Evolutionary conservation across 2,329 filamentous ascomycete genomes (phyloP), one percentile per base, ranked within the genome.

Genomic region (Aspergillus texensis): DNA sequence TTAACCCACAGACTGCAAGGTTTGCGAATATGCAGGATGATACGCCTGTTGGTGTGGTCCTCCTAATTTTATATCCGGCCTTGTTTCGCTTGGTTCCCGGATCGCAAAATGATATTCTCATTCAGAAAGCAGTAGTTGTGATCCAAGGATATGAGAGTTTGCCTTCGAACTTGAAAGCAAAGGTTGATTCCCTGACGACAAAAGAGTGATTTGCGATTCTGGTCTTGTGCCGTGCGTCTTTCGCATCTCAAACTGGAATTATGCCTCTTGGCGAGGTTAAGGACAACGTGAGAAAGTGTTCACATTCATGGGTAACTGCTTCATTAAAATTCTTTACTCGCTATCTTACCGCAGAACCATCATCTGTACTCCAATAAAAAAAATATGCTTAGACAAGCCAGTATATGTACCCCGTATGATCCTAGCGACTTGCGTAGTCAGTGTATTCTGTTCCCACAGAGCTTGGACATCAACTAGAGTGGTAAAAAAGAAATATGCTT

Each of bases 61-160:
- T 62, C 16, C 21, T 60, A n/a, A n/a, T 60, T 3, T 28, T 65
- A 16, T 65, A 34, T 6, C 57, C 63, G 6, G 60, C 56, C 2
- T 45, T 62, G 21, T 60, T 57, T 26, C 60, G 60, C 5, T 26
- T 0, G 11, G 43, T 43, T 6, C 3, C 21, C 1, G 19, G n/a
- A 14, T 19, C 45, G 24, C 21, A 26, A 28, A 24, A 16, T 8
- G 14, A 54, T 10, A 39, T 62, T 19, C 52, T 4, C 4, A 65
- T 65, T 14, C 48, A 62, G 26, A 62, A 62, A 26, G 60, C 52
- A 48, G 21, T 16, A 4, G 2, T 24, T 24, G n/a, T 48, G 21
- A 48, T 48, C 21, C 24, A 48, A 26, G 21, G 45, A 24, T 26
- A 48, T 28, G 45, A 26, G 12, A 48, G 21, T 48, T 28, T 48